phyloP scores from a whole-genome alignment of 1,284 basidiomycete genomes.

The Ceratorhiza oryzae-sativae region DNA sequence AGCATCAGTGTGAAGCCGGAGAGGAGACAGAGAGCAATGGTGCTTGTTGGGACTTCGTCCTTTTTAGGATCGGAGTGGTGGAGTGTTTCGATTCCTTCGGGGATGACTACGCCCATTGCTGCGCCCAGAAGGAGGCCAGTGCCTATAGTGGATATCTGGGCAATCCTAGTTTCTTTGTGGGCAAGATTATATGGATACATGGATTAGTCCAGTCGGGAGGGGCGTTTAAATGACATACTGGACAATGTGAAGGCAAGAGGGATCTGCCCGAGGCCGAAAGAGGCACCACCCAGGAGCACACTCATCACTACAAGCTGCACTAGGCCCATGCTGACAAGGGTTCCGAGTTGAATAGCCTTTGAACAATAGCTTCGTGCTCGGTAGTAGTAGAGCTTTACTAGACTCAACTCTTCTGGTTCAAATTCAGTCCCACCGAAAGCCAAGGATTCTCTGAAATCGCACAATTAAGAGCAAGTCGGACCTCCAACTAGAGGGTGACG shows the following conservation, averaged over 20 bases:
- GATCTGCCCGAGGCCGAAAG: conserved; percentile 74
- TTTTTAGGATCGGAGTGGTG: conserved; percentile 43
- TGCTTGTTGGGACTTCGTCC: conserved; percentile 57
- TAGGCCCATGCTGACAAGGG: conserved; percentile 49
- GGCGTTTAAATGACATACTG: conserved; percentile 59
- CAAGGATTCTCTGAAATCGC: background rate
- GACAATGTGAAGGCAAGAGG: conserved; percentile 78
- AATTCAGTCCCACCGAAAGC: background rate
- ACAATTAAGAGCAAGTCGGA: background rate
- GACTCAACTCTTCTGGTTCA: background rate
- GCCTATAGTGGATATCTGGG: conserved; percentile 71
- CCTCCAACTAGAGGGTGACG: background rate
- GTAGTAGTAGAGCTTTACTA: background rate
- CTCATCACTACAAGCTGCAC: conserved; percentile 65
- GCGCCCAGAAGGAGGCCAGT: conserved; percentile 89
- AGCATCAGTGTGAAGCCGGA: conserved; percentile 87
- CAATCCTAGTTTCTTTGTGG: conserved; percentile 59
- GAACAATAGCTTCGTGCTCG: background rate
- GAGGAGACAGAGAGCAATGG: conserved; percentile 77
- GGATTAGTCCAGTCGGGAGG: conserved; percentile 6
- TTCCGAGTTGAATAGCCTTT: background rate
- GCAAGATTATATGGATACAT: conserved; percentile 37
- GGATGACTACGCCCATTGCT: conserved; percentile 88
- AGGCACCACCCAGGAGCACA: conserved; percentile 71
- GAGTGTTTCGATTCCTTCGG: conserved; percentile 63